These are phyloP conservation scores for Cardamine resedifolia DNA, from an alignment of 345 rosid species.

Conservation along the genomic window DNA sequence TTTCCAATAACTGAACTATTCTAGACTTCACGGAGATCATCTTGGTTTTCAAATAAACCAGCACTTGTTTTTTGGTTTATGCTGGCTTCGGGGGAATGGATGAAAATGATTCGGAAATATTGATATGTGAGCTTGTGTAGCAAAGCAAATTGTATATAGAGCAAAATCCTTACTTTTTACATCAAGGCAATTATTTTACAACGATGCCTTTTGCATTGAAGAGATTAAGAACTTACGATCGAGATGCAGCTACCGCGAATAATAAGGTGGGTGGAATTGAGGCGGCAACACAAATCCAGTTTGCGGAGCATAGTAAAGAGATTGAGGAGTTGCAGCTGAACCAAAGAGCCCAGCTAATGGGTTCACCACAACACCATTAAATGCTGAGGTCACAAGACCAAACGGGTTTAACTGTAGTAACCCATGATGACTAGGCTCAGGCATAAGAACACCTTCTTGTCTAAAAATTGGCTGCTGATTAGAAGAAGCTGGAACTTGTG, in stretches of 20 bases:
- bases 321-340: slow-evolving; percentile 40
- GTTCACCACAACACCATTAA: slow-evolving; percentile 31
- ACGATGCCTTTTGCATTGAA: background rate
- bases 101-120: no score
- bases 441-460: slow-evolving; percentile 40
- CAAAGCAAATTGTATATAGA: no score
- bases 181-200: background rate
- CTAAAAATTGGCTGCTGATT: slow-evolving; percentile 24
- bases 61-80: background rate
- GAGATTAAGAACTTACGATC: slow-evolving; percentile 40
- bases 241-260: slow-evolving; percentile 50
- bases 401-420: slow-evolving; percentile 40
- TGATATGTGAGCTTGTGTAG: no score
- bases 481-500: background rate
- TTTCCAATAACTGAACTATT: background rate
- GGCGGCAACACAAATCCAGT: slow-evolving; percentile 48
- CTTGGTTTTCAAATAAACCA: background rate
- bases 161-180: background rate
- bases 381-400: slow-evolving; percentile 41
- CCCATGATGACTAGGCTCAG: slow-evolving; percentile 36
- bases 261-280: slow-evolving; percentile 51
- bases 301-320: slow-evolving; percentile 47
- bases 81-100: background rate
- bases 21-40: slow-evolving; percentile 6
- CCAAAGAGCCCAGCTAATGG: slow-evolving; percentile 43